A percentile compares a stretch with the other conserved stretches of the same genome.
phyloP scores from a whole-genome alignment of 163 green algal genomes.

The Coccomyxa subellipsoidea region DNA sequence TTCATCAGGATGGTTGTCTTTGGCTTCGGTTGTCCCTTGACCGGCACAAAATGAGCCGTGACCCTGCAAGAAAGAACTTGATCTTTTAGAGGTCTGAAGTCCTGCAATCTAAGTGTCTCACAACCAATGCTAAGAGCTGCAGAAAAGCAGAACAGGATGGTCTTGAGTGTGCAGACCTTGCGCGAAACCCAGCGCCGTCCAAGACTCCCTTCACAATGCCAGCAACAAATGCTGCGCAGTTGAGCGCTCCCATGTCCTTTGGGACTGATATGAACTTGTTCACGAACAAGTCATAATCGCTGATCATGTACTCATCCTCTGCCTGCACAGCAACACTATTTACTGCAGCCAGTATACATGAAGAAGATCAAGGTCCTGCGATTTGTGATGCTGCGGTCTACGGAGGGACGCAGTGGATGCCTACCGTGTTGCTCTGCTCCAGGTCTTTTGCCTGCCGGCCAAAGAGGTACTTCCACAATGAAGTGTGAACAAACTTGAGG shows the following conservation, averaged over 20 bases:
- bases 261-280: constrained; percentile 89
- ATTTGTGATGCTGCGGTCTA: too few relatives aligned
- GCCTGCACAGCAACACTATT: constrained; percentile 47
- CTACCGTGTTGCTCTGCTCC: constrained; percentile 77
- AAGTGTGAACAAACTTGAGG: constrained; percentile 79
- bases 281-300: constrained; percentile 83
- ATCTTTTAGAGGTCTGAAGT: too few relatives aligned
- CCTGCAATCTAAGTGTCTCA: too few relatives aligned
- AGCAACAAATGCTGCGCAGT: constrained; percentile 82
- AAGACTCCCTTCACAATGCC: constrained; percentile 91
- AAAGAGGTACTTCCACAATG: constrained; percentile 85
- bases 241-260: constrained; percentile 84
- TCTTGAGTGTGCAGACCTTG: constrained; percentile 40
- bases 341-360: too few relatives aligned
- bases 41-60: constrained; percentile 75
- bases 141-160: background rate
- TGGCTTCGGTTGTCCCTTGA: constrained; percentile 39
- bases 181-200: constrained; percentile 83
- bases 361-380: too few relatives aligned
- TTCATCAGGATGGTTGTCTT: constrained; percentile 91
- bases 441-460: constrained; percentile 69
- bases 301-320: constrained; percentile 99
- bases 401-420: too few relatives aligned
- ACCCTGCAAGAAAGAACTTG: constrained; percentile 51
- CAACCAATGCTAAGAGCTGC: background rate